Evolutionary conservation across 2,329 filamentous ascomycete species (phyloP).

Genomic region (Cercospora sesami): DNA sequence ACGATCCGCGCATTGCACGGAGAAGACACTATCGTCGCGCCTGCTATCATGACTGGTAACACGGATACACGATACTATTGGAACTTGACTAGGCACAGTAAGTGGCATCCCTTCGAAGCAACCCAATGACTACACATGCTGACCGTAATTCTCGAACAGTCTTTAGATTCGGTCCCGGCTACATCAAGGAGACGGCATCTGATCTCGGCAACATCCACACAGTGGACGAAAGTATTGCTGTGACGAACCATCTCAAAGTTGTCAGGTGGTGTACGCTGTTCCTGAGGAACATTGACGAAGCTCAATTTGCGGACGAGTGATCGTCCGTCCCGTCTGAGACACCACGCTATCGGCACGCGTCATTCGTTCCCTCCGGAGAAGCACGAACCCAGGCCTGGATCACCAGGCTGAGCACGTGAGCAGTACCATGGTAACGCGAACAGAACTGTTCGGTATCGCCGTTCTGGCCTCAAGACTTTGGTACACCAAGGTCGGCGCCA

Average conservation of each 20-base stretch:
- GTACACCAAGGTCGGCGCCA: neutral
- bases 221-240: conserved; percentile 38
- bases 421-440: conserved; percentile 1
- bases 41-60: conserved; percentile 42
- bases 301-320: conserved; percentile 34
- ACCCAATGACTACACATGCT: neutral
- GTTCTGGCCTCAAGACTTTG: neutral
- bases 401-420: conserved; percentile 4
- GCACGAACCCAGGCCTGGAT: neutral
- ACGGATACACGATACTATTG: conserved; percentile 41
- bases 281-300: conserved; percentile 50
- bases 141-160: neutral
- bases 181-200: conserved; percentile 33
- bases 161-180: conserved; percentile 38
- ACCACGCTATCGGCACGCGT: neutral
- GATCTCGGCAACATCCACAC: conserved; percentile 39
- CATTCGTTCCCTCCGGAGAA: neutral
- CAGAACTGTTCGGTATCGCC: neutral
- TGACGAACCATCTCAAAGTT: conserved; percentile 46
- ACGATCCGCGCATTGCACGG: conserved; percentile 49
- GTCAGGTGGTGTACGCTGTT: conserved; percentile 48
- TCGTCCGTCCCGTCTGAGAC: neutral
- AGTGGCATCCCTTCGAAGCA: neutral
- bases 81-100: conserved; percentile 38
- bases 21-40: conserved; percentile 41